Evolutionary conservation across 1,284 basidiomycete genomes (phyloP), one percentile per base, ranked within the genome.

Genomic region (Moesziomyces parantarcticus): DNA sequence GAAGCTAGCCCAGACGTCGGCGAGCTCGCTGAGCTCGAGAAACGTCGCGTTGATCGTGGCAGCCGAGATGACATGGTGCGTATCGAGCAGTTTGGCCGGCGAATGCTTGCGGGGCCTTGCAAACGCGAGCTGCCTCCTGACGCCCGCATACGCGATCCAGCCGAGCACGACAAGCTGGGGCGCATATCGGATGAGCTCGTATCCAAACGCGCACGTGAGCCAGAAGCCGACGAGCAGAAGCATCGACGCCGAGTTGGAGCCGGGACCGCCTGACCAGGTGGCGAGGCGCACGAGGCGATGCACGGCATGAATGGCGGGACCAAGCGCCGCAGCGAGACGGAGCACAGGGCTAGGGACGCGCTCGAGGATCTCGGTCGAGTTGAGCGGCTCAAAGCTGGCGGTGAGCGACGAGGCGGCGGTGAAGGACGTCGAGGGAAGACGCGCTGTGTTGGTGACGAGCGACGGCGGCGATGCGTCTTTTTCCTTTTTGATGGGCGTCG

Each of bases 111-210:
- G 58, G 18, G 66, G 67, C 3, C 58, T 48, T 10, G 72, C 68
- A 34, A 65, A 73, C 1, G 70, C 50, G 16, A 74, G 54, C 42
- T 77, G 77, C 32, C 54, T 58, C 22, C 62, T 43, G 13, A 80
- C 25, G 21, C 76, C 77, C 1, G 71, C 59, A 32, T 75, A 81
- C 3, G 44, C 64, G 29, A 83, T 67, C 48, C 65, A 74, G 36
- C 48, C 50, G 21, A 83, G 68, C 5, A 77, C 18, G 20, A 81
- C 18, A 5, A 64, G 53, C 47, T 83, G 81, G 16, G 82, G 81
- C 4, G 76, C 75, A 53, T 81, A 83, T 2, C 82, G 68, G 14
- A 83, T 26, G 3, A 79, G 50, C 52, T 81, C 77, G 59, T 83
- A 83, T 9, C 78, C 80, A 54, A 76, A 80, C 36, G 82, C 66